Percentiles rank a stretch among this genome's conserved stretches.
phyloP scores from a whole-genome alignment of 805 yeast genomes.

The Candida tibetensis region DNA sequence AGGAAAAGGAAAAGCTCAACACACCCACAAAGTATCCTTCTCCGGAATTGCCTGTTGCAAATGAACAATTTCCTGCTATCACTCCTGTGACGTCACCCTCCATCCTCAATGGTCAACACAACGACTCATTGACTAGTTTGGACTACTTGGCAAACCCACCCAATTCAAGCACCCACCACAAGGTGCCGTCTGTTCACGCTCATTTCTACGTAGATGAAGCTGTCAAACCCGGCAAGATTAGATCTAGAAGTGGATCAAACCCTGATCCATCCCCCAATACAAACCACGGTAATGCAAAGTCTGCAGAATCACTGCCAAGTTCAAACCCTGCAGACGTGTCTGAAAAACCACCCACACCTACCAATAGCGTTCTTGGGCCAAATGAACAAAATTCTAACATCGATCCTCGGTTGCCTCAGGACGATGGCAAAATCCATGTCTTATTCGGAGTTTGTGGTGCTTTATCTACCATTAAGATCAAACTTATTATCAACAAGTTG shows the following conservation, averaged over 20 bases:
- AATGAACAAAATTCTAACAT: slow-evolving; percentile 46
- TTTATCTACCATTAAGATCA: slow-evolving; percentile 48
- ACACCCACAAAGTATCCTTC: not conserved
- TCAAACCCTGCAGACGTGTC: not conserved
- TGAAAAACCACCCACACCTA: not conserved
- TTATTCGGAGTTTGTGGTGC: slow-evolving; percentile 61
- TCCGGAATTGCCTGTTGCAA: not conserved
- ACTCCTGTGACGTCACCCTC: slow-evolving; percentile 3
- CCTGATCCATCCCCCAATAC: slow-evolving; percentile 16
- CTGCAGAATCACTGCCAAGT: not conserved
- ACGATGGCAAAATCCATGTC: slow-evolving; percentile 55
- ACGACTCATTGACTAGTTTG: slow-evolving; percentile 21
- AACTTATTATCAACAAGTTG: slow-evolving; percentile 50
- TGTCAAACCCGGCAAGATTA: slow-evolving; percentile 43
- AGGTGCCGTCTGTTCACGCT: slow-evolving; percentile 68
- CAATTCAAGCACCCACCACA: slow-evolving; percentile 39
- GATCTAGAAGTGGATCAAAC: slow-evolving; percentile 41
- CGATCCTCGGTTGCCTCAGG: slow-evolving; percentile 63
- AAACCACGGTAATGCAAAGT: slow-evolving; percentile 20
- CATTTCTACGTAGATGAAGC: slow-evolving; percentile 73
- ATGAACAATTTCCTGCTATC: slow-evolving; percentile 1
- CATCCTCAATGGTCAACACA: slow-evolving; percentile 2
- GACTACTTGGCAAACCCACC: slow-evolving; percentile 33
- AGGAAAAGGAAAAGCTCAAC: slow-evolving; percentile 5
- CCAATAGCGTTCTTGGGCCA: not conserved